Base-by-base conservation (phyloP, 352 stramenopile genomes). In the Globisporangium camurandrum region DNA sequence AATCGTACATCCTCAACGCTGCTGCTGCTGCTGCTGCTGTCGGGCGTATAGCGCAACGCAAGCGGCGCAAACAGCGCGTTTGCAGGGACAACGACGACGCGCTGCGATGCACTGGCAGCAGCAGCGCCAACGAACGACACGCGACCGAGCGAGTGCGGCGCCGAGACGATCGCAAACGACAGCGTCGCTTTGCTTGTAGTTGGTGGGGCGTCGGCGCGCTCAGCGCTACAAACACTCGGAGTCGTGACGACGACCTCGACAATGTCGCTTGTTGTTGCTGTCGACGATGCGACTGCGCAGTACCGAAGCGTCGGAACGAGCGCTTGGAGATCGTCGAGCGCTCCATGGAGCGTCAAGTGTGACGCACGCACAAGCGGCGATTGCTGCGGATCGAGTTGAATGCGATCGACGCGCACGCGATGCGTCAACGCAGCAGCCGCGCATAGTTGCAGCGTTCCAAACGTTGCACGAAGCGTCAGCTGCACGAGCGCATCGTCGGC, bases 231-330 rank as follows among this genome's bases (percentile, higher is more conserved):
- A 19, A 59, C 51, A 1, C 59, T 62, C 4, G 20, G 36, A 12
- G 41, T 19, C n/a, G 17, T 37, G 30, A 28, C 45, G 8, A 28
- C 30, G 10, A 59, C n/a, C n/a, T 53, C 38, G 16, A 59, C 19
- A 10, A 33, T 23, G 38, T 59, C 53, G 19, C n/a, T n/a, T n/a
- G n/a, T n/a, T n/a, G n/a, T n/a, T n/a, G 27, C 52, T 4, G 52
- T 6, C 19, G 49, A 49, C 44, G 26, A 46, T 22, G 45, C 26
- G 17, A 8, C 24, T 1, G 30, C 28, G 39, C 65, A 74, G 48
- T 70, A 70, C 26, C 51, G 46, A 11, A 59, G 36, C 24, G 47
- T 22, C 11, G 55, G 23, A 30, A 70, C 42, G 22, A 61, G 54
- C 2, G 17, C 27, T 34, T 63, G 56, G 16, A 70, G 45, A 34